Evolutionary conservation across 208 protist species (phyloP).

Genomic region (Acanthamoeba lenticulata): DNA sequence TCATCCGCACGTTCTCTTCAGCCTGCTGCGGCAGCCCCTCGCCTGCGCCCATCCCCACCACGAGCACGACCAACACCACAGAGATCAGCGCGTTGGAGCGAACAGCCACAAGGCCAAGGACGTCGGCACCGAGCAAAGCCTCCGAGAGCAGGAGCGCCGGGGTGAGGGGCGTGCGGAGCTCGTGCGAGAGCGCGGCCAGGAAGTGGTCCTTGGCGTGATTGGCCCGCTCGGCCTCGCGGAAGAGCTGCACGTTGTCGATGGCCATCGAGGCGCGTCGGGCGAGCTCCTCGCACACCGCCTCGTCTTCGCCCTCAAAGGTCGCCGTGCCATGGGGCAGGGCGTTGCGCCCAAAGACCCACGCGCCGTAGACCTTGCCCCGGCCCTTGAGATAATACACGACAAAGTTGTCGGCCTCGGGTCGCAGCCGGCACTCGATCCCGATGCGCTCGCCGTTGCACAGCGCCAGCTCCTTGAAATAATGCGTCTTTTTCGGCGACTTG

Average conservation of each 20-base stretch:
- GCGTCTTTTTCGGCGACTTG: background rate
- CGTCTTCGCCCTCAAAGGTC: background rate
- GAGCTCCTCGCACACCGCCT: background rate
- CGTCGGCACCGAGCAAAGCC: background rate
- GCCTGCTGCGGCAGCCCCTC: background rate
- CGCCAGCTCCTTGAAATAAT: background rate
- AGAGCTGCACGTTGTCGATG: conserved; percentile 46
- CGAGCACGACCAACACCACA: background rate
- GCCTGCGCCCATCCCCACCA: background rate
- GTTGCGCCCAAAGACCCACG: background rate
- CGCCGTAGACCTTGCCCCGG: background rate
- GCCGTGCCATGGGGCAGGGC: background rate
- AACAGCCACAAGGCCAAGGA: background rate
- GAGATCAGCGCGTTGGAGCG: background rate
- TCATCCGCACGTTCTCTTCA: background rate
- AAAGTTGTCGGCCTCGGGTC: background rate
- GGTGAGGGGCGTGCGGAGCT: conserved; percentile 48
- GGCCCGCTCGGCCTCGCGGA: background rate
- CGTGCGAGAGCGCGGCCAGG: conserved; percentile 60
- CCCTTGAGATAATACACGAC: background rate
- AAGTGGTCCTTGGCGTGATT: conserved; percentile 62
- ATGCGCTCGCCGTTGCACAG: background rate
- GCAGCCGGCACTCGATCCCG: background rate
- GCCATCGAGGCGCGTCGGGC: background rate
- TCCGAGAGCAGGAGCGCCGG: conserved; percentile 12